Evolutionary conservation across 495 filamentous ascomycete genomes (phyloP).

Genomic region (Hypoxylon intermedium): DNA sequence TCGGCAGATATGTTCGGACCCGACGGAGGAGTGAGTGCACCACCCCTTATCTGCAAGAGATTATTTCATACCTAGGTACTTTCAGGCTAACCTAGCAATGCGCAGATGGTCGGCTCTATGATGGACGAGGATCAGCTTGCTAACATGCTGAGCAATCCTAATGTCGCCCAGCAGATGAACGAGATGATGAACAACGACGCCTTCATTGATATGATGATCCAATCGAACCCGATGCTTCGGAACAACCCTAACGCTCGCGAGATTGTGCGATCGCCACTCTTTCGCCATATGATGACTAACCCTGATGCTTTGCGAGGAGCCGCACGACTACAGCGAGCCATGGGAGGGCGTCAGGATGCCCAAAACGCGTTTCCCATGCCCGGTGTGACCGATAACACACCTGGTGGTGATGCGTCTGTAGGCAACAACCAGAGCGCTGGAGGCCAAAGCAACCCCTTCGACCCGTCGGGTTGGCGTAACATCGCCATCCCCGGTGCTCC

Average conservation of each 20-base stretch:
- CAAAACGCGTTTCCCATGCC: conserved; percentile 80
- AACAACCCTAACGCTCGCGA: conserved; percentile 82
- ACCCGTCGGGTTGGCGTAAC: conserved; percentile 35
- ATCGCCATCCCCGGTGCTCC: conserved; percentile 34
- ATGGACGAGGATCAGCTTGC: conserved; percentile 76
- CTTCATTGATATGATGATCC: conserved; percentile 90
- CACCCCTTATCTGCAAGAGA: not conserved
- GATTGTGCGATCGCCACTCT: conserved; percentile 83
- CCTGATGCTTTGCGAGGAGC: conserved; percentile 82
- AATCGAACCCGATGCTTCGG: conserved; percentile 85
- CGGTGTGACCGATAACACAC: conserved; percentile 79
- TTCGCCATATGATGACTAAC: conserved; percentile 95
- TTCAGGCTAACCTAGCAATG: conserved; percentile 39
- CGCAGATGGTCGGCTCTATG: conserved; percentile 89
- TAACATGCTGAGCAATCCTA: conserved; percentile 84
- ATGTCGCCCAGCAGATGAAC: conserved; percentile 82
- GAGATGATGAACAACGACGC: conserved; percentile 93
- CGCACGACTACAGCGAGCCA: conserved; percentile 75
- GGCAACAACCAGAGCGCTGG: conserved; percentile 35
- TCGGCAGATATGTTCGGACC: conserved; percentile 90
- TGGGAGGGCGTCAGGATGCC: conserved; percentile 60
- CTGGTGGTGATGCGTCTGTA: conserved; percentile 46
- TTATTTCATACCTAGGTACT: not conserved
- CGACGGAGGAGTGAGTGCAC: conserved; percentile 86
- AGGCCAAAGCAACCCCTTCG: conserved; percentile 51